Conservation (phyloP, 1,284 basidiomycete genomes). For the Moniliophthora roreri region DNA sequence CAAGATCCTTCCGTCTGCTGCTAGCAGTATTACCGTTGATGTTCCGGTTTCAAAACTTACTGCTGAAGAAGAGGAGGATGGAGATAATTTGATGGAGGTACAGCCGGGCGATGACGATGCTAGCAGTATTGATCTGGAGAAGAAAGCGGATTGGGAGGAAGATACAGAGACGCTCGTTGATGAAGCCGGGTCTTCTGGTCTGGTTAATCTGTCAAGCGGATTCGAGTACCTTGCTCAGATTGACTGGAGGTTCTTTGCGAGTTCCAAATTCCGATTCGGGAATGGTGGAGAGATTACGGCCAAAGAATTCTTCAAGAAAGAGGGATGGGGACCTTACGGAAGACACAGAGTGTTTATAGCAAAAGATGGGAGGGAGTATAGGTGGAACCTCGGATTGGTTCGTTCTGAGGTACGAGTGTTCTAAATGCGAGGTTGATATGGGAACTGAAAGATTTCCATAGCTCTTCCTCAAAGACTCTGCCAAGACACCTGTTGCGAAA, state of each 20-base stretch:
- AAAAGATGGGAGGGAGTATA: constrained; percentile 21
- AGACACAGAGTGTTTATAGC: constrained; percentile 19
- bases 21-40: too few species aligned
- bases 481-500: constrained; percentile 11
- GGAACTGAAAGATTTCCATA: not conserved
- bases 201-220: not conserved
- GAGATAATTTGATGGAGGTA: not conserved
- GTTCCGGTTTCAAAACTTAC: not conserved
- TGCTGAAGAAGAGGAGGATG: not conserved
- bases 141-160: not conserved
- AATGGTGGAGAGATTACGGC: not conserved
- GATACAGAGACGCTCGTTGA: not conserved
- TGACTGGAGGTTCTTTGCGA: constrained; percentile 8
- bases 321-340: not conserved
- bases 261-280: constrained; percentile 9
- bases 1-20: not conserved
- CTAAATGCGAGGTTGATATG: not conserved
- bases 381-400: constrained; percentile 17
- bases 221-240: constrained; percentile 14
- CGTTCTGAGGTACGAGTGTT: constrained; percentile 14
- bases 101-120: not conserved
- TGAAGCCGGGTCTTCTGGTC: not conserved
- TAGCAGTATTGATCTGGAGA: not conserved
- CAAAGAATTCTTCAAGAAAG: not conserved
- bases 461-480: constrained; percentile 15